Conservation (phyloP, 257 asterid genomes). For the Mitragyna speciosa region DNA sequence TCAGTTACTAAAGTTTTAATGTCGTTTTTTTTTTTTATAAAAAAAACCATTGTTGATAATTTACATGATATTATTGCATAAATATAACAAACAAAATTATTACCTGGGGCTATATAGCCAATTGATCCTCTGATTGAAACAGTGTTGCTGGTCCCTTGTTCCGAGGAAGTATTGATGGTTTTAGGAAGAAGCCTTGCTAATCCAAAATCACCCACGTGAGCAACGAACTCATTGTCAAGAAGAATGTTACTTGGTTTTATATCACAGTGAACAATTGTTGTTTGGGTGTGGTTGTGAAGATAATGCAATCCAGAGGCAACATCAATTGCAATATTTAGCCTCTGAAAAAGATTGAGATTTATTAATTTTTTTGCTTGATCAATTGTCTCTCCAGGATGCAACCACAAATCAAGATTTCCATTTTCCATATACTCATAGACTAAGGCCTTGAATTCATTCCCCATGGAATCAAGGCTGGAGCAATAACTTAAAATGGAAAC, state of each 20-base stretch:
- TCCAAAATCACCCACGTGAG: slow-evolving; percentile 45
- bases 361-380: slow-evolving; percentile 3
- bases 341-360: too few species aligned
- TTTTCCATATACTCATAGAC: slow-evolving; percentile 33
- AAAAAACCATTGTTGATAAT: too few species aligned
- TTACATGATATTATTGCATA: too few species aligned
- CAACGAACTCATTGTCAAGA: slow-evolving; percentile 31
- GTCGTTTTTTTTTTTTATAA: too few species aligned
- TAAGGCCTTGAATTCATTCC: slow-evolving; percentile 35
- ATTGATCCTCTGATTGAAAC: slow-evolving; percentile 30
- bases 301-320: slow-evolving; percentile 32
- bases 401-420: slow-evolving; percentile 37
- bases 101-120: slow-evolving; percentile 36
- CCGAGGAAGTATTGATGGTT: not conserved
- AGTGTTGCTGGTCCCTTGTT: slow-evolving; percentile 14
- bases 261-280: slow-evolving; percentile 35
- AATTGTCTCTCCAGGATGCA: slow-evolving; percentile 7
- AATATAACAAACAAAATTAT: too few species aligned
- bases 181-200: slow-evolving; percentile 31
- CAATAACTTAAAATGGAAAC: slow-evolving; percentile 34
- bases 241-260: slow-evolving; percentile 41
- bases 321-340: slow-evolving; percentile 28
- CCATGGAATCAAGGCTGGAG: slow-evolving; percentile 28
- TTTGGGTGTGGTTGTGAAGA: slow-evolving; percentile 25
- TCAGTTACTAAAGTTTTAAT: too few species aligned